Conservation (phyloP, 257 asterid genomes). For the Verbena officinalis region DNA sequence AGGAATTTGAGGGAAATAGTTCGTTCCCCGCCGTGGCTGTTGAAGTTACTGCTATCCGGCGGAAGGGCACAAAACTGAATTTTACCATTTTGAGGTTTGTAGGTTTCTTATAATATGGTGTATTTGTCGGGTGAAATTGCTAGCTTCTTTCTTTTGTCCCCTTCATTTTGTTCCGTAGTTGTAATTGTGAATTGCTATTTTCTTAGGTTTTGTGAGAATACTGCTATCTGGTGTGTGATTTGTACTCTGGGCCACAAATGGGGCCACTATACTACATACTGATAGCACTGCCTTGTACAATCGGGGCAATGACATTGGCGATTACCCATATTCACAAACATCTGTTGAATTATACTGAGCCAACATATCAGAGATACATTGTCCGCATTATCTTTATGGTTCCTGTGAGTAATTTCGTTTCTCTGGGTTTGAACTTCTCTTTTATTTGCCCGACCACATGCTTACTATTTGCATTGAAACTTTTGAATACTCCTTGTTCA, state of each 20-base stretch:
- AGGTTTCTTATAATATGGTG: background rate
- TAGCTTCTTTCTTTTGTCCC: background rate
- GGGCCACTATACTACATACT: constrained; percentile 75
- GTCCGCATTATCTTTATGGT: constrained; percentile 99
- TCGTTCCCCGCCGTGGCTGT: constrained; percentile 7
- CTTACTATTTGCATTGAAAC: constrained; percentile 9
- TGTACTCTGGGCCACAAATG: constrained; percentile 47
- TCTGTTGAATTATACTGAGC: constrained; percentile 94
- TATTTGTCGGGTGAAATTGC: background rate
- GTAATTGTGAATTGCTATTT: background rate
- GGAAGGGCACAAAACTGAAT: constrained; percentile 18
- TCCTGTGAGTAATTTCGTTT: constrained; percentile 67
- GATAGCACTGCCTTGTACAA: constrained; percentile 89
- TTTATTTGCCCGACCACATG: background rate
- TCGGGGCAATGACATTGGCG: constrained; percentile 80
- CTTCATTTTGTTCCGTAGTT: background rate
- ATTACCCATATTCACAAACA: constrained; percentile 80
- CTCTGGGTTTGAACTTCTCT: background rate
- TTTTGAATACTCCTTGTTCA: background rate
- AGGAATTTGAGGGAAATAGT: constrained; percentile 1
- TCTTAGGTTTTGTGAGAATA: constrained; percentile 22
- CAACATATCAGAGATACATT: constrained; percentile 88
- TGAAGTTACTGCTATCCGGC: constrained; percentile 25
- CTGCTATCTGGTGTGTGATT: constrained; percentile 27
- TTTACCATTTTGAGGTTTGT: constrained; percentile 39